Evolutionary conservation across 2,329 filamentous ascomycete genomes (phyloP), one percentile per base, ranked within the genome.

Genomic region (Lachnellula hyalina): DNA sequence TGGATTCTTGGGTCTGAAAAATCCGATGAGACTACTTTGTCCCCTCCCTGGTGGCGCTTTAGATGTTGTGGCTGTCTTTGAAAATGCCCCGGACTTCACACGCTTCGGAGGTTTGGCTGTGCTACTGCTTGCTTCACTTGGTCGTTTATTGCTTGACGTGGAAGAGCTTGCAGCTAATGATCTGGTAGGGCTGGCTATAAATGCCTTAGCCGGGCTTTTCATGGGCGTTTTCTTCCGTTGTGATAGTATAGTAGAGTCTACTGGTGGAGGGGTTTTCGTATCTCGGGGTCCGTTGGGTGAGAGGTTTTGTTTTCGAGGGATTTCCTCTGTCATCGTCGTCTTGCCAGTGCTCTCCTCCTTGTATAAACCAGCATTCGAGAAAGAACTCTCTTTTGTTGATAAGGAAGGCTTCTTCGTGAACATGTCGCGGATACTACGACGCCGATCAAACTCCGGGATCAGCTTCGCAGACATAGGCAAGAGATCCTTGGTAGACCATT

Each of bases 351-450:
- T 40, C 38, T 38, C 11, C 36, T 34, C 21, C 38, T 35, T 35
- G 15, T 2, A 4, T 21, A 12, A 44, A 9, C 44, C 38, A 19
- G 38, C 25, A 36, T 51, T 49, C 14, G 47, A 25, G 5, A 38
- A 19, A 45, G 53, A 52, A 47, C 54, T 55, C 34, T 60, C 59
- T 49, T 47, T 44, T 21, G 64, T 53, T 9, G 57, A 55, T 32
- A 60, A 36, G 17, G 55, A 40, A 45, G 61, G 68, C 62, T 80
- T 85, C 63, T 80, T 84, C 56, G 77, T 77, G 68, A 97, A 96
- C 94, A 99, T 97, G 67, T 96, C 91, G 63, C 87, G 89, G 67
- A 99, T 96, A 68, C 77, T 96, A 61, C 83, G 82, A 19, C 94
- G 83, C 56, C 86, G 85, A 66, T 92, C 84, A 63, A 97, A 97